phyloP scores from a whole-genome alignment of 441 rosid species.

The Erodium trifolium region DNA sequence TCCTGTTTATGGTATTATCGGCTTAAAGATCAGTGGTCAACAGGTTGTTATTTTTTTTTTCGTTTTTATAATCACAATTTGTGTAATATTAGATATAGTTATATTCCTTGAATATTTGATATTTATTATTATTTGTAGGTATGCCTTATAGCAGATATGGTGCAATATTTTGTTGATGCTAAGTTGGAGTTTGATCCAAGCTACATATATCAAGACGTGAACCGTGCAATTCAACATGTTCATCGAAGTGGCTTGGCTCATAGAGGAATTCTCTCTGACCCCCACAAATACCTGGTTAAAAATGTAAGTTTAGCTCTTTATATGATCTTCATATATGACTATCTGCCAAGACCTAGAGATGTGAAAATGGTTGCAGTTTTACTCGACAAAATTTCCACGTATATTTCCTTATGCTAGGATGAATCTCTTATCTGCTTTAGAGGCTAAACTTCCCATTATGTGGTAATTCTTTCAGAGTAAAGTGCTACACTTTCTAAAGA shows the following conservation, averaged over 20 bases:
- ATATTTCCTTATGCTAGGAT: neutral
- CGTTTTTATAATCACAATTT: neutral
- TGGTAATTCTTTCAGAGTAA: constrained; percentile 43
- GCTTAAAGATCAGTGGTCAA: neutral
- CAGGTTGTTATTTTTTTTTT: neutral
- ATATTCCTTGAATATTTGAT: neutral
- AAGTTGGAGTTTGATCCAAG: constrained; percentile 90
- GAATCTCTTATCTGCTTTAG: neutral
- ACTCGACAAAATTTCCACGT: neutral
- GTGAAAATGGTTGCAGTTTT: neutral
- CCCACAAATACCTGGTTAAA: constrained; percentile 67
- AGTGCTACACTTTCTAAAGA: constrained; percentile 54
- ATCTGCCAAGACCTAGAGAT: neutral
- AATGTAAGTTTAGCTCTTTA: constrained; percentile 40
- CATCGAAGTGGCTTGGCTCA: constrained; percentile 91
- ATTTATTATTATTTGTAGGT: constrained; percentile 40
- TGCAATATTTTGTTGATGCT: constrained; percentile 84
- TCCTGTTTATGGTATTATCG: neutral
- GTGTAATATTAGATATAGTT: neutral
- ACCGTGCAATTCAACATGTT: constrained; percentile 89
- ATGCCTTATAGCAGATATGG: constrained; percentile 91
- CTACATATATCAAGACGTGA: constrained; percentile 87
- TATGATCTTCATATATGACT: neutral
- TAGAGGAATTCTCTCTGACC: constrained; percentile 82
- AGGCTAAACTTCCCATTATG: neutral